Percentiles rank a stretch among this genome's conserved stretches.
Evolutionary conservation across 179 eudicot genomes (phyloP).

Genomic region (Drosera spatulata): DNA sequence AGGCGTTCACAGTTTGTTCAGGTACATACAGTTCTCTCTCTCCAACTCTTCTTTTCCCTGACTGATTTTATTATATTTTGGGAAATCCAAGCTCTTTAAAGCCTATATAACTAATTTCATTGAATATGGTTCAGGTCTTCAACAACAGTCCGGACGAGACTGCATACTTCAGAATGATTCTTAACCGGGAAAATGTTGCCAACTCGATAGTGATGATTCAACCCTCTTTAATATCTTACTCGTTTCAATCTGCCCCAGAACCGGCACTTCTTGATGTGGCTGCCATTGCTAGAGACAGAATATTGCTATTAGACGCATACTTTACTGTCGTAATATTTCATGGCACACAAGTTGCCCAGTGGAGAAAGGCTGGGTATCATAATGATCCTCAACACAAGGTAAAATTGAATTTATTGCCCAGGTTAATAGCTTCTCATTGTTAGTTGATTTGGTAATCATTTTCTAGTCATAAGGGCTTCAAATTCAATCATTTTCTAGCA

Average conservation of each 20-base stretch:
- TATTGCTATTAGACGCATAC: conserved; percentile 80
- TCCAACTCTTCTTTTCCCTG: not conserved
- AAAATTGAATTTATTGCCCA: conserved; percentile 2
- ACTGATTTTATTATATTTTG: not conserved
- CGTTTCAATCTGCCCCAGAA: conserved; percentile 72
- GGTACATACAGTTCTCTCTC: conserved; percentile 27
- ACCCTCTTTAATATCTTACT: conserved; percentile 82
- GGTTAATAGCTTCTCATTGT: too few species aligned
- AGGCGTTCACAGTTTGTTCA: conserved; percentile 95
- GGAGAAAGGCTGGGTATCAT: conserved; percentile 95
- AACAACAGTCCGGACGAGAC: conserved; percentile 99
- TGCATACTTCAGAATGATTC: conserved; percentile 88
- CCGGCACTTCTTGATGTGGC: conserved; percentile 89
- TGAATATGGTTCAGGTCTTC: conserved; percentile 50
- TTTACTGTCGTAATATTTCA: conserved; percentile 86
- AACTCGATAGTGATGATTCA: conserved; percentile 97
- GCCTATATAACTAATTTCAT: too few species aligned
- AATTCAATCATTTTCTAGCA: too few species aligned
- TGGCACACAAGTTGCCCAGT: conserved; percentile 81
- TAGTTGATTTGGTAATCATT: too few species aligned
- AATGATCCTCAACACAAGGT: conserved; percentile 85
- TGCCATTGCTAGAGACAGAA: conserved; percentile 72
- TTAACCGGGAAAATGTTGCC: conserved; percentile 84
- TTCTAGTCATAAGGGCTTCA: too few species aligned
- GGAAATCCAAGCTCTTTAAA: too few species aligned